Base-by-base conservation (phyloP, 352 stramenopile species). In the Chrysophaeum taylorii region DNA sequence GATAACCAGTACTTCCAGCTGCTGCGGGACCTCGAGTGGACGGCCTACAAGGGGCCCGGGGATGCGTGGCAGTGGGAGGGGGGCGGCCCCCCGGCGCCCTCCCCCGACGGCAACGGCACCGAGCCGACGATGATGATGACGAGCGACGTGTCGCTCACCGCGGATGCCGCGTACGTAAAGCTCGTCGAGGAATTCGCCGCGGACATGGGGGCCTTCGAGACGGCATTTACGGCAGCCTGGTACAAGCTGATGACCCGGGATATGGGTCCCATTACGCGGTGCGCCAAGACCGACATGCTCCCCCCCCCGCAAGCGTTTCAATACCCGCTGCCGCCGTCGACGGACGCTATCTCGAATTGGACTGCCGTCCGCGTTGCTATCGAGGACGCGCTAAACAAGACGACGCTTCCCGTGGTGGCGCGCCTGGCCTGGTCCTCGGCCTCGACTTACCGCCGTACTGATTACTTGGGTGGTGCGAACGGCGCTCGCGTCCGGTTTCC, bases 71-170 rank as follows among this genome's bases (percentile, higher is more conserved):
- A 87, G 73, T 87, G 82, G 81, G 75, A 76, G 41, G 81, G 82
- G 15, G 81, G 76, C 52, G 79, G 70, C 23, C 74, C 76, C 16
- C 80, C 74, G 2, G 75, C 78, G 45, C 79, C 76, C 37, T 53
- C 33, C 27, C 37, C 69, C 37, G 73, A 23, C 68, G 87, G 96
- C 76, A 61, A 71, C 21, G 83, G 81, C 42, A 88, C 87, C 69
- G 90, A 89, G 61, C 80, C 92, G 74, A 87, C 93, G 60, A 94
- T 93, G 85, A 95, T 92, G 89, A 83, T 92, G 53, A 84, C 87
- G 21, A 85, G 84, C 39, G 89, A 96, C 78, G 92, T 94, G 75
- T 85, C 88, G 39, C 73, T 96, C 57, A 83, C 94, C 48, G 71
- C 88, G 73, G 86, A 96, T 78, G 81, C 82, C 21, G 81, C 89